Conservation (phyloP, 208 protist species). For the Trypanosoma lewisi region DNA sequence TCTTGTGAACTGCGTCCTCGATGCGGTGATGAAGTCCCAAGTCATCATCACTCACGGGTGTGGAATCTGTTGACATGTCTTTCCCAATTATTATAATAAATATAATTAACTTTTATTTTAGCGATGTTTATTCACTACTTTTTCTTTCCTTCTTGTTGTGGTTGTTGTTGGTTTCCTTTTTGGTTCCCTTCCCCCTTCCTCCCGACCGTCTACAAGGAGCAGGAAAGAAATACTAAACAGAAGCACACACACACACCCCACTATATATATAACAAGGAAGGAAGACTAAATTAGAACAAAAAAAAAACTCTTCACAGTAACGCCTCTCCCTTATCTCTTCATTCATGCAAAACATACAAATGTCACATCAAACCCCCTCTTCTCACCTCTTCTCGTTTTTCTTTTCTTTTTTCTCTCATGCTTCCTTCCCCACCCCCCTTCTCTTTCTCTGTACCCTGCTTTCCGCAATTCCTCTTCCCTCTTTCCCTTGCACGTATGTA, state of each 20-base stretch:
- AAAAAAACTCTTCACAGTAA: too few relatives aligned
- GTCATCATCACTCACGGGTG: conserved; percentile 18
- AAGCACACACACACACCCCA: too few relatives aligned
- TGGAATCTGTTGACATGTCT: conserved; percentile 6
- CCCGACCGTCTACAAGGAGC: too few relatives aligned
- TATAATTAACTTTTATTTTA: too few relatives aligned
- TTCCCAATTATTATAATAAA: not conserved
- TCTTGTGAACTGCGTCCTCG: conserved; percentile 56
- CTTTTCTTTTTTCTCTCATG: not conserved
- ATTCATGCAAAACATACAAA: too few relatives aligned
- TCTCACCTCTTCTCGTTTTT: not conserved
- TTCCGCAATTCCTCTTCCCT: not conserved
- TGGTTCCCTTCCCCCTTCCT: not conserved
- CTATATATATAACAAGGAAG: too few relatives aligned
- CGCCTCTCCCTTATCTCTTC: too few relatives aligned
- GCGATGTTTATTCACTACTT: too few relatives aligned
- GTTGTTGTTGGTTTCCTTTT: not conserved
- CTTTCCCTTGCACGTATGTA: conserved; percentile 5
- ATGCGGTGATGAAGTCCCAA: conserved; percentile 45
- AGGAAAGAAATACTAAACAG: too few relatives aligned
- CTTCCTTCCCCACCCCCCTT: not conserved
- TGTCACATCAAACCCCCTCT: not conserved
- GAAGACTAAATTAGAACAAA: too few relatives aligned
- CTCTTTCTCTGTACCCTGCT: not conserved
- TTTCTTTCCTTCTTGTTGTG: too few relatives aligned